Base-by-base conservation (phyloP, 169 alveolate genomes). In the Babesia bigemina region DNA sequence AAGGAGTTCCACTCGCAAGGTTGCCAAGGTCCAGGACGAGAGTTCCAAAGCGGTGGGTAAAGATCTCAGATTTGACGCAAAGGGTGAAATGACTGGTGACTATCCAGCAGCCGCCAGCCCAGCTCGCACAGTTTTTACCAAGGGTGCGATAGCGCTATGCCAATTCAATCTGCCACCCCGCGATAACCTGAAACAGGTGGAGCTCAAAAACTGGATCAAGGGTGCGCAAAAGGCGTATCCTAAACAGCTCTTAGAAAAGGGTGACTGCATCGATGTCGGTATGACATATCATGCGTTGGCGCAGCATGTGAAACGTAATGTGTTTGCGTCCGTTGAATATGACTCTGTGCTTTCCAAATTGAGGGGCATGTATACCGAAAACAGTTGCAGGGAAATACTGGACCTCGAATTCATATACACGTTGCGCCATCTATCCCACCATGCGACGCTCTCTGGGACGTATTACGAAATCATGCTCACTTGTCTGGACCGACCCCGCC, bases 171-270 rank as follows among this genome's bases (percentile, higher is more conserved):
- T 22, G 17, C 17, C 55, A n/a, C 4, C 65, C 16, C 14, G 12
- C 8, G 63, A 28, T 17, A 52, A 13, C 48, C 2, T 55, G 26
- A 53, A 52, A 33, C 11, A 16, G 47, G 56, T 21, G 7, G 76
- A 67, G 10, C 60, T 50, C 28, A 67, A 28, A 33, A 52, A 8
- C 36, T 67, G 63, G 52, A 11, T 55, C 9, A 49, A 53, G 36
- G 65, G 76, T 12, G 14, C 26, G n/a, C 9, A 44, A 10, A 50
- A 67, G 24, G 9, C 65, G 21, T 67, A 39, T 42, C 76, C 76
- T 13, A 67, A 52, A 36, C 66, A 67, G 49, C 65, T 67, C 14
- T 17, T 55, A n/a, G 76, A 67, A 14, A 49, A 22, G 12, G 65
- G 76, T 33, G 76, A 53, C 2, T 8, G 8, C 7, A 24, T 3